Evolutionary conservation across 2,329 filamentous ascomycete genomes (phyloP), one percentile per base, ranked within the genome.

Genomic region (Fusarium domesticum): DNA sequence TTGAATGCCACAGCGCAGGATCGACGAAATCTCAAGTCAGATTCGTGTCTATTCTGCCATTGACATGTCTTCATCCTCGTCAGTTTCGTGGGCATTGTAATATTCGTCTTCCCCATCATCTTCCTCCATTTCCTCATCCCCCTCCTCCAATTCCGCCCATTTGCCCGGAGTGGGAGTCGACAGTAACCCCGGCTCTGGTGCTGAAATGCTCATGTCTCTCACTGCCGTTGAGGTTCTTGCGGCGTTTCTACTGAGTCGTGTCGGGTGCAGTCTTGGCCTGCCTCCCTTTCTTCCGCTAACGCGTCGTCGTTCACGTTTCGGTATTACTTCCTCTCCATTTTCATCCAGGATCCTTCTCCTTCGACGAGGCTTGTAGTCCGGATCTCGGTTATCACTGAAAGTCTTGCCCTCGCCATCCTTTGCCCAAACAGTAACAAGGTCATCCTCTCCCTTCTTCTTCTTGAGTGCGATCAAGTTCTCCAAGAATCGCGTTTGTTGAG

Each of bases 391-490:
- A 48, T 75, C 71, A 33, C 70, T 60, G 51, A 69, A 70, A 35
- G 67, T 56, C 38, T 71, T 68, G 20, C 68, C 70, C 18, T 63
- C 59, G 23, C 70, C 71, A 31, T 74, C 70, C 18, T 65, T 61
- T 6, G 77, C 76, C 59, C 78, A 75, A 5, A 84, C 73, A 0
- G 83, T 85, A 18, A 87, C 82, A 14, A 78, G 68, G 59, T 89
- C 85, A 15, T 64, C 72, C 63, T 89, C 83, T 6, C 83, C 83
- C 54, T 74, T 81, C 19, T 73, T 73, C 37, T 73, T 74, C 64
- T 89, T 89, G 39, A 85, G 65, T 11, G 76, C 73, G 53, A 84
- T 84, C 18, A 90, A 59, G 19, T 79, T 78, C 54, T 85, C 79
- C 2, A 89, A 66, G 59, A 89, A 89, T 7, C 74, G 64, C 5